Percentiles rank a stretch among this genome's conserved stretches.
Conservation (phyloP, 768 basidiomycete genomes). For the Mycena vitilis region DNA sequence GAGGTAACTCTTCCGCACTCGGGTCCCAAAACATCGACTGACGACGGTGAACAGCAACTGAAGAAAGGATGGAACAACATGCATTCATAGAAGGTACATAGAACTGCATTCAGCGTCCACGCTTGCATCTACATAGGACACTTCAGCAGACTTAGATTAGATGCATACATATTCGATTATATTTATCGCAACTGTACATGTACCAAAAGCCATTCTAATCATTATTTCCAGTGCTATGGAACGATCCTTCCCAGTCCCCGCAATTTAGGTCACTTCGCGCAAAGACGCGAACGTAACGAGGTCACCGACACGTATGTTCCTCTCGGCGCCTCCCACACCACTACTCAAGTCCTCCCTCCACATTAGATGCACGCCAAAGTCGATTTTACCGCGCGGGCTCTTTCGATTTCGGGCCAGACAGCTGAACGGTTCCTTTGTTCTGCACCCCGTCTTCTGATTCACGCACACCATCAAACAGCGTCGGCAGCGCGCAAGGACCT, state of each 20-base stretch:
- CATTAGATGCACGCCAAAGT: constrained; percentile 38
- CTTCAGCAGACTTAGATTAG: constrained; percentile 28
- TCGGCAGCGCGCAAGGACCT: constrained; percentile 37
- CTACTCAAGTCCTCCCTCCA: constrained; percentile 33
- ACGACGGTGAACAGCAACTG: constrained; percentile 64
- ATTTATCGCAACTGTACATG: constrained; percentile 20
- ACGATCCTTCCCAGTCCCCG: neutral
- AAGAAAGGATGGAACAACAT: constrained; percentile 67
- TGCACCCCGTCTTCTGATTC: constrained; percentile 34
- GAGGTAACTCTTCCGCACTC: constrained; percentile 59
- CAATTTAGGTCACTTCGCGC: neutral
- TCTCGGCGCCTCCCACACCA: constrained; percentile 1
- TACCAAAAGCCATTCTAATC: constrained; percentile 13
- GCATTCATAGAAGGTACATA: constrained; percentile 6
- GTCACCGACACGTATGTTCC: constrained; percentile 24
- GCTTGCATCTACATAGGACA: constrained; percentile 8
- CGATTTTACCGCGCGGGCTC: constrained; percentile 31
- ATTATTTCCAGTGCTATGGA: neutral
- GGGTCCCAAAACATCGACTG: neutral
- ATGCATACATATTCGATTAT: constrained; percentile 7
- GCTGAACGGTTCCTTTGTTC: constrained; percentile 37
- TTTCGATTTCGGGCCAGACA: constrained; percentile 35
- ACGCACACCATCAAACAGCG: constrained; percentile 38
- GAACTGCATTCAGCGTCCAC: constrained; percentile 13
- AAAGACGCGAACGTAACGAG: constrained; percentile 27